Evolutionary conservation across 2,329 filamentous ascomycete genomes (phyloP).

Genomic region (Herpotrichia juniperi): DNA sequence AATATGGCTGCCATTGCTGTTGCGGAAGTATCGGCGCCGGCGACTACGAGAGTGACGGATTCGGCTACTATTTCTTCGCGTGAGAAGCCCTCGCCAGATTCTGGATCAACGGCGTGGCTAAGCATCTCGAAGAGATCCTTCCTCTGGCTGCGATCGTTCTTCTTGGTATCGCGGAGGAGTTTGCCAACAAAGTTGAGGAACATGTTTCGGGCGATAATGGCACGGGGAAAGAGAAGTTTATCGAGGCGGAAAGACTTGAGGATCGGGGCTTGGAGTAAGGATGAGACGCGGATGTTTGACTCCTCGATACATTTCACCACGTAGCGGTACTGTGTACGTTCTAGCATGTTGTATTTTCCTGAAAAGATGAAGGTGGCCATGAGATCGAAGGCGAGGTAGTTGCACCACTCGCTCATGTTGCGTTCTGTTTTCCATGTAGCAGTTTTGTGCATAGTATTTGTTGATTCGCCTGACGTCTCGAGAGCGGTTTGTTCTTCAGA

Average conservation of each 20-base stretch:
- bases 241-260: conserved; percentile 30
- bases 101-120: conserved; percentile 47
- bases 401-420: conserved; percentile 48
- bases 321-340: conserved; percentile 34
- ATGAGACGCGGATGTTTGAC: conserved; percentile 42
- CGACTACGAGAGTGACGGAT: conserved; percentile 42
- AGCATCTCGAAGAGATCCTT: conserved; percentile 51
- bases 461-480: conserved; percentile 1
- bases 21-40: conserved; percentile 42
- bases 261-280: conserved; percentile 33
- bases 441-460: conserved; percentile 37
- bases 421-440: conserved; percentile 37
- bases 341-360: conserved; percentile 43
- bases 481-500: conserved; percentile 6
- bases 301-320: conserved; percentile 43
- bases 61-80: conserved; percentile 50
- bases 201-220: conserved; percentile 23
- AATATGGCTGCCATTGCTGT: conserved; percentile 39
- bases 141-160: conserved; percentile 11
- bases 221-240: conserved; percentile 40
- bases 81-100: conserved; percentile 43
- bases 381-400: conserved; percentile 51
- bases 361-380: conserved; percentile 50
- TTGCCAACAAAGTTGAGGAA: conserved; percentile 23
- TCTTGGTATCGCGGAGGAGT: conserved; percentile 15